Evolutionary conservation across 202 grass and related monocot genomes (phyloP).

Genomic region (Saccharum hybrid): DNA sequence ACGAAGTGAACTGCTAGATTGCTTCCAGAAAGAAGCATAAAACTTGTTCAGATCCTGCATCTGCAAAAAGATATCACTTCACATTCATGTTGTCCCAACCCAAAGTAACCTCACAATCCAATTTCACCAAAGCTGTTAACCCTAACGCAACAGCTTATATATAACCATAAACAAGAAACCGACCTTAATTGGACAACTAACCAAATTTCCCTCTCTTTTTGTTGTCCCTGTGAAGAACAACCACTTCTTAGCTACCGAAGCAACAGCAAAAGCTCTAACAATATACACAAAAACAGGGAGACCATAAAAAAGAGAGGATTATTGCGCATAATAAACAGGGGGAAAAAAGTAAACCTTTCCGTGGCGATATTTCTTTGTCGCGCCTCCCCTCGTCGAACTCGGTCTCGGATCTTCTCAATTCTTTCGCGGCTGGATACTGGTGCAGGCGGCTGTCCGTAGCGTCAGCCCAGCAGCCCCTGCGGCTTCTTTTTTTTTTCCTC

Average conservation of each 20-base stretch:
- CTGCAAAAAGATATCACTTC: slow-evolving; percentile 6
- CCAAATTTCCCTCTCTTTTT: background rate
- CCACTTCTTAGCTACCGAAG: background rate
- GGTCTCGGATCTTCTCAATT: slow-evolving; percentile 31
- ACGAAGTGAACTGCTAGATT: background rate
- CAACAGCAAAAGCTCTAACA: background rate
- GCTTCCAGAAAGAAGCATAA: slow-evolving; percentile 36
- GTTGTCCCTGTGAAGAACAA: background rate
- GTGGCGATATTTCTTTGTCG: slow-evolving; percentile 8
- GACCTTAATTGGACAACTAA: background rate
- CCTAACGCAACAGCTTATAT: background rate
- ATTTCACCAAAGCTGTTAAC: background rate
- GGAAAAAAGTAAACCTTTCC: background rate
- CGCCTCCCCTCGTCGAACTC: slow-evolving; percentile 14
- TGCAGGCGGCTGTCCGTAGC: slow-evolving; percentile 28
- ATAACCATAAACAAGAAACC: background rate
- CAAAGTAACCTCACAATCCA: background rate
- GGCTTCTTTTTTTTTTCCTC: background rate
- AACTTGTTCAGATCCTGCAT: background rate
- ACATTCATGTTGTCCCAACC: background rate
- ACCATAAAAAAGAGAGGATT: slow-evolving; percentile 2
- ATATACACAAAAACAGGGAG: background rate
- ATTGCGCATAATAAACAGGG: background rate
- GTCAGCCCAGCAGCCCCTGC: slow-evolving; percentile 16
- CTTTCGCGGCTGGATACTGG: slow-evolving; percentile 30